These are phyloP conservation scores for Neurospora discreta DNA, from an alignment of 495 filamentous ascomycete genomes.

Conservation along the genomic window DNA sequence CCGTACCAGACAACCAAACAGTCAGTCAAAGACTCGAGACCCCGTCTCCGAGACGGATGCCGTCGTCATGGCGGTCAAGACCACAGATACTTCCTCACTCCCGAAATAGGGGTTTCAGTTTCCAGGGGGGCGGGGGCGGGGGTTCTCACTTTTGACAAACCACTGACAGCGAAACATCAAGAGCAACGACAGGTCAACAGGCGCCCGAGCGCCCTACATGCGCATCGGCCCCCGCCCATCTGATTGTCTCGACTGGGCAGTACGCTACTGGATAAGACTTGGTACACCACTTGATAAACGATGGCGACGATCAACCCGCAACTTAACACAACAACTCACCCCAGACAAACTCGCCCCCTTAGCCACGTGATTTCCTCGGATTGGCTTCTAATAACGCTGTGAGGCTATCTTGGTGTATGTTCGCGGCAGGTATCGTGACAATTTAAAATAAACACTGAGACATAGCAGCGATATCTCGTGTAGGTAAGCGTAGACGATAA, in stretches of 20 bases:
- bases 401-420: not conserved
- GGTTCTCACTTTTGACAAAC: not conserved
- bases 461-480: not conserved
- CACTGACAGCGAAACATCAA: not conserved
- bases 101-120: not conserved
- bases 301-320: not conserved
- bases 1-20: not conserved
- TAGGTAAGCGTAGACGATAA: not conserved
- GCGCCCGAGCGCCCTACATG: not conserved
- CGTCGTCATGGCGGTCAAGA: not conserved
- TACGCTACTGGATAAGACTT: not conserved
- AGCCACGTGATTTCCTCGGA: not conserved
- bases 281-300: not conserved
- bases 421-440: not conserved
- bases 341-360: not conserved
- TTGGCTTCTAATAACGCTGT: not conserved
- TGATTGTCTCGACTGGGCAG: not conserved
- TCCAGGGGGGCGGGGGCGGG: not conserved
- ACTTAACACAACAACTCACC: not conserved
- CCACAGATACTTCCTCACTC: not conserved
- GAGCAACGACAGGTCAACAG: not conserved
- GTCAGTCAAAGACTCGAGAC: not conserved
- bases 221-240: not conserved
- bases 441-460: not conserved
- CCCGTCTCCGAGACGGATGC: not conserved